phyloP scores from a whole-genome alignment of 768 basidiomycete species.

The Naganishia friedmannii region DNA sequence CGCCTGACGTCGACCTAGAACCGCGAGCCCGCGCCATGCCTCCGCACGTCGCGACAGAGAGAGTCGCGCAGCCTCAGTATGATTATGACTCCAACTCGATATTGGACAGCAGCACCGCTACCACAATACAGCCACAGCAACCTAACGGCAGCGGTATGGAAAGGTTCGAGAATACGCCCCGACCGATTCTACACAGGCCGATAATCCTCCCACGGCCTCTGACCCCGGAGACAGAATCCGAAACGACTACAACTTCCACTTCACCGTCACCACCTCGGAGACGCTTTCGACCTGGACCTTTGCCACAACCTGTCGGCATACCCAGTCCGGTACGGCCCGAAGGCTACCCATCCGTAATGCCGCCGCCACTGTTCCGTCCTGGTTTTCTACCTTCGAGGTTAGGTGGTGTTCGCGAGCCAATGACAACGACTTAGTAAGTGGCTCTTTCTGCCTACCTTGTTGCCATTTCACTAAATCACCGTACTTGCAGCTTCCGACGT shows the following conservation, averaged over 20 bases:
- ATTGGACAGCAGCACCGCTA: not conserved
- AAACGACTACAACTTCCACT: conserved; percentile 1
- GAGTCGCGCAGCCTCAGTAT: not conserved
- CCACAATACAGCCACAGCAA: not conserved
- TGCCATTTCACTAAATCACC: not conserved
- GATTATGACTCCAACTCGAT: not conserved
- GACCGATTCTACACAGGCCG: conserved; percentile 12
- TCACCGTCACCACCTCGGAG: conserved; percentile 13
- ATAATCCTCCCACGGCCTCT: conserved; percentile 1
- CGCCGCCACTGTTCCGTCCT: conserved; percentile 23
- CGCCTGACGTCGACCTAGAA: conserved; percentile 31
- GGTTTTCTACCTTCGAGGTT: conserved; percentile 40
- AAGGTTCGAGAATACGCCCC: not conserved
- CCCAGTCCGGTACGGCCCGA: conserved; percentile 26
- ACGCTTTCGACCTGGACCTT: conserved; percentile 24
- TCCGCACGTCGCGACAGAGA: not conserved
- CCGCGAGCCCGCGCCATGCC: conserved; percentile 22
- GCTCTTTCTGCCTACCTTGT: not conserved
- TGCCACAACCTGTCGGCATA: conserved; percentile 25
- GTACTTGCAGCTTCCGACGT: conserved; percentile 20
- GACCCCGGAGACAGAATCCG: not conserved
- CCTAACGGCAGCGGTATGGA: not conserved
- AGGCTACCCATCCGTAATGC: conserved; percentile 15
- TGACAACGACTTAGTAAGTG: conserved; percentile 50
- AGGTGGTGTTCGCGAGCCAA: conserved; percentile 50